Conservation (phyloP, 192 early-diverging fungal genomes). For the Tieghemiomyces parasiticus region DNA sequence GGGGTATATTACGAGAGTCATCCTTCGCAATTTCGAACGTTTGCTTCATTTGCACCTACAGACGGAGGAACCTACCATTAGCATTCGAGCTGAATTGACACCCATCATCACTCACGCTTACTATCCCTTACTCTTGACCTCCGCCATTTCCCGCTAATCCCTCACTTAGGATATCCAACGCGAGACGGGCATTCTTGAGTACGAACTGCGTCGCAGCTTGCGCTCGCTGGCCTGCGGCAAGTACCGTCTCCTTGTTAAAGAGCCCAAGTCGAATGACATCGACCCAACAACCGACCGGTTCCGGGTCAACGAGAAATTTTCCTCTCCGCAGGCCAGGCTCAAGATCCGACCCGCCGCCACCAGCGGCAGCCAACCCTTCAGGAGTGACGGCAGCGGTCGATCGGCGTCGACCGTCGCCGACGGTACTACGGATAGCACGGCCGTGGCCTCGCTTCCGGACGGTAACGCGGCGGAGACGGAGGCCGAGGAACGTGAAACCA, state of each 20-base stretch:
- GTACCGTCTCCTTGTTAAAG: constrained; percentile 71
- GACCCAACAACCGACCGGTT: constrained; percentile 33
- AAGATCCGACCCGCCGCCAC: constrained; percentile 49
- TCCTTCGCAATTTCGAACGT: too few species aligned
- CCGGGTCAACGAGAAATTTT: constrained; percentile 49
- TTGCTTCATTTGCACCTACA: too few species aligned
- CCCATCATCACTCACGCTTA: too few species aligned
- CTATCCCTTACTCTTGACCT: too few species aligned
- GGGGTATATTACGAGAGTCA: too few species aligned
- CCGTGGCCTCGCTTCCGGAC: too few species aligned
- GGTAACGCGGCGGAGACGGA: constrained; percentile 42
- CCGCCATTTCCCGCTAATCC: too few species aligned
- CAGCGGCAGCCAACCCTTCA: not conserved
- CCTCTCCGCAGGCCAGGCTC: constrained; percentile 67
- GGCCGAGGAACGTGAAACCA: constrained; percentile 62
- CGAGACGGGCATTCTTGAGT: constrained; percentile 52
- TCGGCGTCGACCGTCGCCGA: not conserved
- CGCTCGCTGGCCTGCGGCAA: constrained; percentile 88
- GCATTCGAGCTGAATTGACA: too few species aligned
- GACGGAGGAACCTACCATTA: too few species aligned
- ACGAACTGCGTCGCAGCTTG: constrained; percentile 70
- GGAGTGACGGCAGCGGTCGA: not conserved
- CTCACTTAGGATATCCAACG: too few species aligned
- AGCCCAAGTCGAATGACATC: constrained; percentile 59
- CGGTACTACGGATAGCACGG: not conserved